These are phyloP conservation scores for Myriosclerotinia curreyana DNA, from an alignment of 2,329 filamentous ascomycete species.

Conservation along the genomic window DNA sequence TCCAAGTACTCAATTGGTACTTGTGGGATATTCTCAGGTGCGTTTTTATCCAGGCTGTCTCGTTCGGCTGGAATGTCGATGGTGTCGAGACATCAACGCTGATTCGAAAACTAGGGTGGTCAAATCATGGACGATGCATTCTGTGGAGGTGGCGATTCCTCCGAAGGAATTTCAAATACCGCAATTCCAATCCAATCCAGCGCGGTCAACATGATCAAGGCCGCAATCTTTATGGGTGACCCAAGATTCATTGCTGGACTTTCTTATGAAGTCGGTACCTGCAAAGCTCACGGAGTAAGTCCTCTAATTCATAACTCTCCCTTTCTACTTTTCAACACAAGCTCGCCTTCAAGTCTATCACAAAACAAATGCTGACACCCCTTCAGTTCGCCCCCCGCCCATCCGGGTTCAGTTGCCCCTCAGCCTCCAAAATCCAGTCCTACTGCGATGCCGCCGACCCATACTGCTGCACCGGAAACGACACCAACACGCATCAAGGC, in stretches of 20 bases:
- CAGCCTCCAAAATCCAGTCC: constrained; percentile 53
- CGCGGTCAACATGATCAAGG: constrained; percentile 56
- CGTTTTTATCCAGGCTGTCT: constrained; percentile 19
- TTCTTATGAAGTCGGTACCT: constrained; percentile 60
- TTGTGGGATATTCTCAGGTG: constrained; percentile 63
- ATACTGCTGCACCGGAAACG: constrained; percentile 60
- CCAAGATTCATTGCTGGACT: constrained; percentile 55
- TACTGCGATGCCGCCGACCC: constrained; percentile 60
- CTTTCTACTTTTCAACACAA: not conserved
- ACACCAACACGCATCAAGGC: constrained; percentile 53
- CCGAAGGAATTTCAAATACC: constrained; percentile 47
- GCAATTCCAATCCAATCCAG: constrained; percentile 45
- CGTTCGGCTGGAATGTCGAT: not conserved
- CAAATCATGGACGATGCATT: constrained; percentile 62
- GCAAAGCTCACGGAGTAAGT: constrained; percentile 56
- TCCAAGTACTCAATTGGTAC: constrained; percentile 55
- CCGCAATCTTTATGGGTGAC: constrained; percentile 63
- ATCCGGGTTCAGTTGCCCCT: constrained; percentile 52
- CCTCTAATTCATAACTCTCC: not conserved
- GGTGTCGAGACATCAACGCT: constrained; percentile 14
- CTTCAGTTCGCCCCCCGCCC: constrained; percentile 54
- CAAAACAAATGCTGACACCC: constrained; percentile 13
- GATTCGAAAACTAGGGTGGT: constrained; percentile 47
- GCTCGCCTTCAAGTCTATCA: not conserved
- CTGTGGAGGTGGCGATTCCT: constrained; percentile 54